Base-by-base conservation (phyloP, 75 land plant species). In the Selaginella tamariscina region DNA sequence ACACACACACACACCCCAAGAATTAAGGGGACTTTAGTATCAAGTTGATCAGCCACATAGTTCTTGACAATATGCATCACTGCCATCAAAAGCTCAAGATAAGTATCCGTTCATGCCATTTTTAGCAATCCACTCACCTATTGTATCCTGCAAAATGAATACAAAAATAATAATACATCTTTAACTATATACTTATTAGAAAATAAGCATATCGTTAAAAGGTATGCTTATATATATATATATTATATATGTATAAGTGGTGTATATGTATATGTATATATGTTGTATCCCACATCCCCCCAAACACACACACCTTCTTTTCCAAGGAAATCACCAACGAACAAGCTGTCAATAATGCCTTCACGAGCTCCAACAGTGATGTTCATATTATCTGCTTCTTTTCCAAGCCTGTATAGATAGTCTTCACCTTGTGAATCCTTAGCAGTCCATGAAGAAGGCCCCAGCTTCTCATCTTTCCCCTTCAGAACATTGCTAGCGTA, bases 221-320 rank as follows among this genome's bases (percentile, higher is more conserved):
- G 31, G 97, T 79, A 67, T 93, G 80, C 22, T 92, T 91, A 60
- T 76, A 92, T 71, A 82, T 91, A 69, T 91, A 93, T 88, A 91
- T 56, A 91, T 93, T 62, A 91, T 85, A 71, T 91, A 92, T 73
- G 97, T n/a, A n/a, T n/a, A n/a, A n/a, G n/a, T n/a, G n/a, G n/a
- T n/a, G n/a, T n/a, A n/a, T n/a, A n/a, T n/a, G n/a, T n/a, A n/a
- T n/a, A n/a, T n/a, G n/a, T n/a, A n/a, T n/a, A n/a, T n/a, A n/a
- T n/a, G n/a, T n/a, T n/a, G n/a, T n/a, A n/a, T n/a, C n/a, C n/a
- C n/a, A n/a, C n/a, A n/a, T n/a, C n/a, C n/a, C n/a, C n/a, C n/a
- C n/a, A n/a, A n/a, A n/a, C n/a, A n/a, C n/a, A n/a, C 73, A 65
- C 80, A 91, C 97, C 78, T 65, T 92, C 97, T 63, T 75, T 71